Evolutionary conservation across 129 eudicot genomes (phyloP), one percentile per base, ranked within the genome.

Genomic region (Apium graveolens): DNA sequence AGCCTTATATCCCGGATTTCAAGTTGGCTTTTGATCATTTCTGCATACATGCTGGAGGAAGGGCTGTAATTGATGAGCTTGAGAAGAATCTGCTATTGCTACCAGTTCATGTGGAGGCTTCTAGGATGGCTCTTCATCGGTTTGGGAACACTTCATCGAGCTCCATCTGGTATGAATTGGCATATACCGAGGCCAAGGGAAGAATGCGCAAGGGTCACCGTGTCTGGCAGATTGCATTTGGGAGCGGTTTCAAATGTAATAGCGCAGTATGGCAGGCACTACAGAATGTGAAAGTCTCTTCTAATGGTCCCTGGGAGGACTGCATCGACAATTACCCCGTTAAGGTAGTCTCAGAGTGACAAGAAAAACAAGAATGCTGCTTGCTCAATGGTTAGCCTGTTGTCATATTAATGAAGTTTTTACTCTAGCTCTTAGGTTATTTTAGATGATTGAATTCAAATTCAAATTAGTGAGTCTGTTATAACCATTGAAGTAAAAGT

Each of bases 191-290:
- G 82, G 90, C 92, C 10, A 90, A 90, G 80, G 92, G 92, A 29
- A 83, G 96, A 79, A 82, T 90, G 78, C 80, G 84, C 45, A 81
- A 66, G 63, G 96, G 96, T 26, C 72, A 90, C 9, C 72, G 90
- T 21, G 90, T 90, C 14, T 90, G 96, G 96, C 96, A 90, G 84
- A 90, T 90, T 84, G 92, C 96, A 3, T 90, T 90, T 37, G 96
- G 96, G 43, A 90, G 96, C 43, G 96, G 96, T 65, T 90, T 90
- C 71, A 90, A 90, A 63, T 90, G 96, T 79, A 90, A 90, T 41
- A 90, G 96, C 49, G 96, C 96, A 1, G 92, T 90, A 17, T 90
- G 96, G 96, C 78, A 88, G 79, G 96, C 96, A 14, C 86, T 88
- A n/a, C 76, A 88, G 71, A 85, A 81, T 78, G 92, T 90, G 63